Conservation (phyloP, 2,329 filamentous ascomycete genomes). For the Cordyceps javanica region DNA sequence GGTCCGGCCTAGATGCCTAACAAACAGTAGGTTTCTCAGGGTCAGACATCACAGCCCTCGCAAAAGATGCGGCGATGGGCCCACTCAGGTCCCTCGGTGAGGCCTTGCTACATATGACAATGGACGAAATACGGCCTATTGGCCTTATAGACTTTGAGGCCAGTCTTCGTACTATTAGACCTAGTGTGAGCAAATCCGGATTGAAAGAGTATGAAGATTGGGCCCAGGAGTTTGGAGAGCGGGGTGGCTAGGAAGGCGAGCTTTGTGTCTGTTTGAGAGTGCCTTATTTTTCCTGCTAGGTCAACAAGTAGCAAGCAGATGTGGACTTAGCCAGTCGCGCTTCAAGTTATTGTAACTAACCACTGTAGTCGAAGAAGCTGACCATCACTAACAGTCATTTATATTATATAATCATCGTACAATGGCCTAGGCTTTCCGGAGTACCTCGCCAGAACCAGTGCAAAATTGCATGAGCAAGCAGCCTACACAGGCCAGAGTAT, state of each 20-base stretch:
- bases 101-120: conserved; percentile 80
- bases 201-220: conserved; percentile 89
- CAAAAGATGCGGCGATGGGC: conserved; percentile 97
- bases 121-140: conserved; percentile 91
- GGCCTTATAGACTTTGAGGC: conserved; percentile 74
- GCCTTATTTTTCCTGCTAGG: neutral
- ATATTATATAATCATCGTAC: too few species aligned
- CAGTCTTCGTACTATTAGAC: conserved; percentile 77
- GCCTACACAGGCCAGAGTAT: neutral
- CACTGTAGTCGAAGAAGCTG: too few species aligned
- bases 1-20: conserved; percentile 3
- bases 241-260: conserved; percentile 57
- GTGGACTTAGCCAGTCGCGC: neutral
- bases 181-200: conserved; percentile 80
- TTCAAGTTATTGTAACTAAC: too few species aligned
- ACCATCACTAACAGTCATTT: too few species aligned
- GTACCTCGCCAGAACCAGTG: too few species aligned
- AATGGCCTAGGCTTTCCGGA: too few species aligned
- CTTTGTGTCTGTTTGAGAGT: neutral
- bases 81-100: conserved; percentile 86
- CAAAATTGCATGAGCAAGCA: too few species aligned
- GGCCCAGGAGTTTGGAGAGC: conserved; percentile 87
- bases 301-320: neutral
- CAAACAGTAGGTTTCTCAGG: conserved; percentile 78
- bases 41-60: conserved; percentile 91